Base-by-base conservation (phyloP, 495 filamentous ascomycete species). In the Penicillium silybi region DNA sequence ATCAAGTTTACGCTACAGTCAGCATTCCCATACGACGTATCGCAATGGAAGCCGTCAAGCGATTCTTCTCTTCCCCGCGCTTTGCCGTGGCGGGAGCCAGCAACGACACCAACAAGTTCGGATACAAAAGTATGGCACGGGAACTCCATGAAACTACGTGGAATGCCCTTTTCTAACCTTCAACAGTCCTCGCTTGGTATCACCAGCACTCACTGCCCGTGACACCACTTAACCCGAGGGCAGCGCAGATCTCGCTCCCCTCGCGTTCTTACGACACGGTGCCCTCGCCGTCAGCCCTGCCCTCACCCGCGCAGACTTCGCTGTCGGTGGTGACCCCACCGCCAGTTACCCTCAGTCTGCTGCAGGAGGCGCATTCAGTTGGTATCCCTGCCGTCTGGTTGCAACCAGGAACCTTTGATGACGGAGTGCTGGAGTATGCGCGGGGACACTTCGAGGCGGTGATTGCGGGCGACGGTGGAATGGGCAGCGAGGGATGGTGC, bases 21-120 rank as follows among this genome's bases (percentile, higher is more conserved):
- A 39, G 18, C 25, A 6, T 25, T 22, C 10, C 8, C 23, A 13
- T 13, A 15, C 9, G 8, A n/a, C 45, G 17, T 25, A 61, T 22
- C 13, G 22, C 22, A 23, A 76, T 75, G 76, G 74, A 74, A 44
- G 66, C 80, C 58, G 85, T 91, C 40, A 81, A 81, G 49, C 75
- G 77, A 8, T 97, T 98, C 79, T 95, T 98, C 78, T 77, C 80
- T 22, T 87, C 88, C 16, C 80, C 87, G 29, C 77, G 80, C 56
- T 98, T 90, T 65, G 92, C 92, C 45, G 92, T 98, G 38, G 90
- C 92, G 32, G 92, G 92, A 53, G 93, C 93, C 5, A 89, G 85
- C 71, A 86, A 85, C 40, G 89, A 93, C 67, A 70, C 88, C 43
- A 69, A 74, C 53, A 96, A 96, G 66, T 97, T 86, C 64, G 93